phyloP scores from a whole-genome alignment of 306 rosid species.

The Quercus mongolica region DNA sequence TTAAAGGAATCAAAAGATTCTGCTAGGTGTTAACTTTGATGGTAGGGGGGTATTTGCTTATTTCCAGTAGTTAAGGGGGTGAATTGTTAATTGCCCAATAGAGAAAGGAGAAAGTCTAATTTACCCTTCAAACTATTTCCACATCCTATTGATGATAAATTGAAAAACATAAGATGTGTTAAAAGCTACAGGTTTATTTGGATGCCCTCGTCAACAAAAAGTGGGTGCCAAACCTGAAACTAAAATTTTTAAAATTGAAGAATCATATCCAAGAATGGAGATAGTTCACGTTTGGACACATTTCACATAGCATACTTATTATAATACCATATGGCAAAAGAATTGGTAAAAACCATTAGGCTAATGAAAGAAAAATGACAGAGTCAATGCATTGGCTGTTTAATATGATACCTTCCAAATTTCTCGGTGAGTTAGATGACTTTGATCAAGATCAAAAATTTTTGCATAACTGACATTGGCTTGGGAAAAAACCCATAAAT shows the following conservation, averaged over 20 bases:
- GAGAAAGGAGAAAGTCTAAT: too few relatives aligned
- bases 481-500: conserved; percentile 79
- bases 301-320: not conserved
- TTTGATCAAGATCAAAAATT: conserved; percentile 89
- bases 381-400: conserved; percentile 9
- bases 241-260: not conserved
- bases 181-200: not conserved
- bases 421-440: conserved; percentile 80
- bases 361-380: not conserved
- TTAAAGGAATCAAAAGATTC: too few relatives aligned
- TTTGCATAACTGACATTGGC: conserved; percentile 66
- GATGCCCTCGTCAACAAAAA: not conserved
- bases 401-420: conserved; percentile 82
- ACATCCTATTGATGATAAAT: not conserved
- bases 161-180: not conserved
- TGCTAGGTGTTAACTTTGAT: too few relatives aligned
- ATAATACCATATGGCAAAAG: not conserved
- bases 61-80: too few relatives aligned
- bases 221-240: not conserved
- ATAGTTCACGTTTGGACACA: not conserved
- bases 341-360: conserved; percentile 2
- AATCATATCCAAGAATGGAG: not conserved
- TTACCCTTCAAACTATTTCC: not conserved
- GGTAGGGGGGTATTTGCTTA: too few relatives aligned
- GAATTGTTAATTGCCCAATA: too few relatives aligned